Percentiles rank a stretch among this genome's conserved stretches.
These are phyloP conservation scores for Magnolia kwangsiensis DNA, from an alignment of 164 flowering plant genomes.

Conservation along the genomic window DNA sequence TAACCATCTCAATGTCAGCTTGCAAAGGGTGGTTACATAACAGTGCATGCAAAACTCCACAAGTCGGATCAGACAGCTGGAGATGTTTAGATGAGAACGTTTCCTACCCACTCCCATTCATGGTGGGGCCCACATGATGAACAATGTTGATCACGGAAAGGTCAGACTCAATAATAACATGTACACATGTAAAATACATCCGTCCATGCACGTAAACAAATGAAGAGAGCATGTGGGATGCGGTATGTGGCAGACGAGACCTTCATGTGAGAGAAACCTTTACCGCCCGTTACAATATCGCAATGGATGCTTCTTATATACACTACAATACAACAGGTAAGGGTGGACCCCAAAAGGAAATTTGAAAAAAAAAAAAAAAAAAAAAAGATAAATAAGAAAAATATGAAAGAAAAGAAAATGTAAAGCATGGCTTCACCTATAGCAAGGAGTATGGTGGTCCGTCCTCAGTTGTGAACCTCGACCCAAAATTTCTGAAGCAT, in stretches of 20 bases:
- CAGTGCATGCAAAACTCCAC: no score
- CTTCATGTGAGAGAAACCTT: neutral
- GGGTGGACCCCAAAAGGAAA: constrained; percentile 20
- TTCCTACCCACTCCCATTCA: no score
- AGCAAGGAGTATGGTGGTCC: constrained; percentile 9
- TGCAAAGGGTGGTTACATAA: no score
- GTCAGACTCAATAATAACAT: no score
- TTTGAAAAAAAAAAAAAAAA: constrained; percentile 12
- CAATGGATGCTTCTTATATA: constrained; percentile 40
- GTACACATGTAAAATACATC: no score
- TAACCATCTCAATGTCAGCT: no score
- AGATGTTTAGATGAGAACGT: no score
- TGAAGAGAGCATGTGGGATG: no score
- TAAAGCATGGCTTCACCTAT: constrained; percentile 13
- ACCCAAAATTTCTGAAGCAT: constrained; percentile 23
- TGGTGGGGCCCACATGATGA: no score
- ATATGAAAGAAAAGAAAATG: neutral
- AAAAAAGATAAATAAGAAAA: neutral
- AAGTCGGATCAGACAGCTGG: no score
- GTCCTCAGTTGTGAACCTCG: constrained; percentile 7
- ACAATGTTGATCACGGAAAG: no score
- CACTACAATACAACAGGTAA: constrained; percentile 46
- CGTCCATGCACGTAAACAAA: no score
- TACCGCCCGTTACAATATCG: constrained; percentile 16
- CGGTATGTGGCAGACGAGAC: neutral